These are phyloP conservation scores for Aspergillus funiculosus DNA, from an alignment of 495 filamentous ascomycete species.

Conservation along the genomic window DNA sequence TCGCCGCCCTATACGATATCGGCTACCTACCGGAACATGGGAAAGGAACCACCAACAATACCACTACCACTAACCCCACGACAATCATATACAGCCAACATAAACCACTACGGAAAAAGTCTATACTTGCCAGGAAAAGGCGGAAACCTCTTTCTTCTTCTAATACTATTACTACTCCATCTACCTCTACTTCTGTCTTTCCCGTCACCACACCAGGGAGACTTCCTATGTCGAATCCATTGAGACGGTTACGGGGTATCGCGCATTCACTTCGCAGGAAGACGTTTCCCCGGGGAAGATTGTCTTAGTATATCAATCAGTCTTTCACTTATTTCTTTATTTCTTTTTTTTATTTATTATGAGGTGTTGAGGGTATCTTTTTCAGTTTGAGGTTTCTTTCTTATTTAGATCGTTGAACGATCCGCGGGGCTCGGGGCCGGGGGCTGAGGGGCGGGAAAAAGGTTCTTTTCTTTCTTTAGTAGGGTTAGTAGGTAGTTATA, in stretches of 20 bases:
- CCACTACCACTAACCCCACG: not conserved
- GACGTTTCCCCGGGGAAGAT: slow-evolving; percentile 1
- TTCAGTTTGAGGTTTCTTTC: slow-evolving; percentile 11
- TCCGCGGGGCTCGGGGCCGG: too few species aligned
- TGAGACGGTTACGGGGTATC: slow-evolving; percentile 13
- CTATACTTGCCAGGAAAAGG: not conserved
- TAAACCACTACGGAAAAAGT: slow-evolving; percentile 4
- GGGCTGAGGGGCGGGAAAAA: too few species aligned
- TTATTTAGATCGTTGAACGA: slow-evolving; percentile 12
- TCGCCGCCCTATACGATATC: slow-evolving; percentile 9
- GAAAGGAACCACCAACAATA: not conserved
- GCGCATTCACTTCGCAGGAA: slow-evolving; percentile 9
- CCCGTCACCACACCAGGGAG: not conserved
- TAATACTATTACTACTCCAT: too few species aligned
- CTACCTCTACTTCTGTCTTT: not conserved
- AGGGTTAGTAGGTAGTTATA: too few species aligned
- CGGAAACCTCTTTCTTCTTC: not conserved
- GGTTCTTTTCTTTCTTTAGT: not conserved
- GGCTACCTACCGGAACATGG: not conserved
- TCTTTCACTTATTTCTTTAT: slow-evolving; percentile 16
- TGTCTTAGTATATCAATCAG: slow-evolving; percentile 5
- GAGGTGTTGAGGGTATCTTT: too few species aligned
- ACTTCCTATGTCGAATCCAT: not conserved
- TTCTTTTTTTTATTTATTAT: slow-evolving; percentile 13
- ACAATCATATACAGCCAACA: slow-evolving; percentile 12